These are phyloP conservation scores for Ustilago lituana DNA, from an alignment of 1,284 basidiomycete genomes.

Conservation along the genomic window DNA sequence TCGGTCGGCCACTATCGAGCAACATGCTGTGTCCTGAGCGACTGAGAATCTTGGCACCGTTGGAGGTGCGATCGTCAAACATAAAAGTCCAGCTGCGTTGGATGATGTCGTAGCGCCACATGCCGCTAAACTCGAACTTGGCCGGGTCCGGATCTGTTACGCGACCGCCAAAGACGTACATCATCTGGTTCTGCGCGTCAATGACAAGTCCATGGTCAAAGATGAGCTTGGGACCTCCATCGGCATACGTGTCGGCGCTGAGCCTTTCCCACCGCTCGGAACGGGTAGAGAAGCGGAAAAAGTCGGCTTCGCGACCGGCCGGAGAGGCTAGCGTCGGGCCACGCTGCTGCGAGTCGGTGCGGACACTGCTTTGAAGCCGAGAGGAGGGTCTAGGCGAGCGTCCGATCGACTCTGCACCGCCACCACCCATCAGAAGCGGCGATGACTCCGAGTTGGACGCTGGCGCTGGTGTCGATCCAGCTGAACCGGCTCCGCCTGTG, in stretches of 20 bases:
- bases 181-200: conserved; percentile 76
- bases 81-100: conserved; percentile 60
- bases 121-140: conserved; percentile 61
- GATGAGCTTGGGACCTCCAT: conserved; percentile 78
- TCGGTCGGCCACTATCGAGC: conserved; percentile 53
- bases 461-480: conserved; percentile 19
- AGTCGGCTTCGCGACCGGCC: conserved; percentile 55
- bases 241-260: conserved; percentile 62
- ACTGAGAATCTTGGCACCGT: conserved; percentile 43
- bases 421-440: conserved; percentile 18
- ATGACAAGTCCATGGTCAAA: conserved; percentile 85
- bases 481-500: neutral
- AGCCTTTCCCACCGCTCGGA: conserved; percentile 65
- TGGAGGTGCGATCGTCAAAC: conserved; percentile 59
- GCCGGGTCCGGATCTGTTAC: conserved; percentile 73
- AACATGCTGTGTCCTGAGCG: conserved; percentile 67
- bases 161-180: conserved; percentile 82
- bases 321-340: conserved; percentile 23
- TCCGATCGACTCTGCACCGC: conserved; percentile 11
- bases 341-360: conserved; percentile 31
- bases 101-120: conserved; percentile 66
- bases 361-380: conserved; percentile 15
- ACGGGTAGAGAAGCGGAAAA: conserved; percentile 66
- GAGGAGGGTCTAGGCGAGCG: conserved; percentile 24
- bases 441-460: conserved; percentile 33